These are phyloP conservation scores for Clavispora phyllophila DNA, from an alignment of 805 yeast genomes.

Conservation along the genomic window DNA sequence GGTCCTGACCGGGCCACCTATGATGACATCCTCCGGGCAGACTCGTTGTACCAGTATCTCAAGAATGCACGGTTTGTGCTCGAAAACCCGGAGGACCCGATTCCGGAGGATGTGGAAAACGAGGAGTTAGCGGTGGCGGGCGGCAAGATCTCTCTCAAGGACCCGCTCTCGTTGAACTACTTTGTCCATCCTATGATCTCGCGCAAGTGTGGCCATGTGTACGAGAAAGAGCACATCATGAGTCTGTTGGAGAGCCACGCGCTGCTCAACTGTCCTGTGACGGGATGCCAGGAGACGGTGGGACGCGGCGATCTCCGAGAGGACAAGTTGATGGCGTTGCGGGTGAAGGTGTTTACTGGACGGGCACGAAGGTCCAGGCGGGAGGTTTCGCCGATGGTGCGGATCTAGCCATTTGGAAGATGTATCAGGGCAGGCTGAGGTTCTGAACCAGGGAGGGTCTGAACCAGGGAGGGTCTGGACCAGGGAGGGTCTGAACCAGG, in stretches of 20 bases:
- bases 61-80: slow-evolving; percentile 45
- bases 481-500: too few species aligned
- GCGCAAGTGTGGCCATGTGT: slow-evolving; percentile 55
- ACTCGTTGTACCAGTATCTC: slow-evolving; percentile 21
- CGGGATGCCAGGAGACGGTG: slow-evolving; percentile 45
- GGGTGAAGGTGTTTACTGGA: slow-evolving; percentile 39
- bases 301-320: slow-evolving; percentile 29
- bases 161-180: slow-evolving; percentile 56
- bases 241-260: slow-evolving; percentile 19
- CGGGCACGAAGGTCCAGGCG: neutral
- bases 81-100: slow-evolving; percentile 55
- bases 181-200: slow-evolving; percentile 56
- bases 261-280: slow-evolving; percentile 49
- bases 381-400: slow-evolving; percentile 5
- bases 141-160: slow-evolving; percentile 61
- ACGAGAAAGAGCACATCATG: slow-evolving; percentile 45
- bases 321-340: slow-evolving; percentile 51
- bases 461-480: too few species aligned
- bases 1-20: neutral
- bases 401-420: slow-evolving; percentile 3
- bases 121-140: slow-evolving; percentile 67
- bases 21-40: slow-evolving; percentile 4
- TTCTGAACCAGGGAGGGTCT: too few species aligned
- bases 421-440: too few species aligned
- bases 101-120: slow-evolving; percentile 50